Evolutionary conservation across 768 basidiomycete genomes (phyloP).

Genomic region (Coprinopsis strossmayeri): DNA sequence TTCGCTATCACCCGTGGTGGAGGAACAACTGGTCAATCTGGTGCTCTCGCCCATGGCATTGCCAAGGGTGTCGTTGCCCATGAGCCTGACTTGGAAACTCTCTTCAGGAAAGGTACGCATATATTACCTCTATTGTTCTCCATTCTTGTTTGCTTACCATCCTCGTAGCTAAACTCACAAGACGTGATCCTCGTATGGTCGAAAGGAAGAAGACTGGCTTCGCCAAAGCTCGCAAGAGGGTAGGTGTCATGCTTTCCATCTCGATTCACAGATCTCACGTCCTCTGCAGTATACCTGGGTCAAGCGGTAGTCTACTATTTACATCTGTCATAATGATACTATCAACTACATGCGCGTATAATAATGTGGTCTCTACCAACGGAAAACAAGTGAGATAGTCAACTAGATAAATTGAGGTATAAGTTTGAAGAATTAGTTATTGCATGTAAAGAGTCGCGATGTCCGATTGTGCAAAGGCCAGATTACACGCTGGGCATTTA

Average conservation of each 20-base stretch:
- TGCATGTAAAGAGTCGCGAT: slow-evolving; percentile 27
- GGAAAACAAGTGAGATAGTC: background rate
- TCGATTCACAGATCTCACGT: slow-evolving; percentile 10
- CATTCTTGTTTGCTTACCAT: slow-evolving; percentile 8
- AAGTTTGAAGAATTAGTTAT: background rate
- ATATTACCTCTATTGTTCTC: background rate
- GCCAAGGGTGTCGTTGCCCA: slow-evolving; percentile 70
- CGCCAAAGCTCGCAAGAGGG: slow-evolving; percentile 88
- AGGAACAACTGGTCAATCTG: slow-evolving; percentile 90
- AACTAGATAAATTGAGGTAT: background rate
- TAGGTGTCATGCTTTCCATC: slow-evolving; percentile 29
- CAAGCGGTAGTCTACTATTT: slow-evolving; percentile 62
- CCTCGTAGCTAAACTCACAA: slow-evolving; percentile 70
- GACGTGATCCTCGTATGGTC: slow-evolving; percentile 95
- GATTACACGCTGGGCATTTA: slow-evolving; percentile 87
- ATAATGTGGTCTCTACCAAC: slow-evolving; percentile 6
- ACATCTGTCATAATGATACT: slow-evolving; percentile 9
- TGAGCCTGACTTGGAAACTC: slow-evolving; percentile 53
- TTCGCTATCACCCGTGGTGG: slow-evolving; percentile 78
- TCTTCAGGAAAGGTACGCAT: slow-evolving; percentile 68
- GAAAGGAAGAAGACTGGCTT: slow-evolving; percentile 96
- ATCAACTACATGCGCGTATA: slow-evolving; percentile 13
- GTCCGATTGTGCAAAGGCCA: slow-evolving; percentile 77
- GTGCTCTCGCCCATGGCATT: slow-evolving; percentile 73
- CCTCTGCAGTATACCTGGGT: slow-evolving; percentile 81